phyloP scores from a whole-genome alignment of 1,284 basidiomycete species.

The Schizopora paradoxa region DNA sequence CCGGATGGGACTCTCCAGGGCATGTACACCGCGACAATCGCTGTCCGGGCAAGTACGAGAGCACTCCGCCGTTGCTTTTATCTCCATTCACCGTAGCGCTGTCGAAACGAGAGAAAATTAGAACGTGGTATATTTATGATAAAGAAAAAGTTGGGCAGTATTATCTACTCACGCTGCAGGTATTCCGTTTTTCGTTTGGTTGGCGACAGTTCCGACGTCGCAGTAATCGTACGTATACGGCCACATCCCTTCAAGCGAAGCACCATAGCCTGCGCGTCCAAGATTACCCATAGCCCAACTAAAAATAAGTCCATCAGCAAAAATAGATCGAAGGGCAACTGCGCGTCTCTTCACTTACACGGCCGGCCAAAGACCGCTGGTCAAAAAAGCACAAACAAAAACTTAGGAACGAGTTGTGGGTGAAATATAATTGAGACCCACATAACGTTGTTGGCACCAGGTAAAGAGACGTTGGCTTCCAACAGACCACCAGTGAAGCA shows the following conservation, averaged over 20 bases:
- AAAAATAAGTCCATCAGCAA: not conserved
- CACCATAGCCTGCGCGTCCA: conserved; percentile 31
- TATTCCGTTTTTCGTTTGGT: conserved; percentile 39
- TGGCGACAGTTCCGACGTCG: conserved; percentile 54
- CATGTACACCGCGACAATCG: conserved; percentile 80
- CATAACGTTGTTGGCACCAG: not conserved
- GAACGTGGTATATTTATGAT: not conserved
- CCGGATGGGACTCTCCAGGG: conserved; percentile 72
- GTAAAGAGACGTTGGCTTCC: conserved; percentile 18
- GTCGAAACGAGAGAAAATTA: not conserved
- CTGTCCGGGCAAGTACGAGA: conserved; percentile 74
- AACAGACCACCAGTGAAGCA: conserved; percentile 49
- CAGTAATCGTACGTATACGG: conserved; percentile 48
- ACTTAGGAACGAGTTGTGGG: conserved; percentile 36
- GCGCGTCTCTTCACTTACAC: conserved; percentile 18
- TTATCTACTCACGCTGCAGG: conserved; percentile 28
- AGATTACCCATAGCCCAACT: conserved; percentile 59
- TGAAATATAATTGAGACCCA: not conserved
- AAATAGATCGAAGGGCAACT: conserved; percentile 16
- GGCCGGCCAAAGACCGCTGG: conserved; percentile 45
- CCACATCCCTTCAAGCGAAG: conserved; percentile 30
- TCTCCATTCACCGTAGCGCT: conserved; percentile 36
- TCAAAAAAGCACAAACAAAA: not conserved
- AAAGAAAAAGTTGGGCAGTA: conserved; percentile 1
- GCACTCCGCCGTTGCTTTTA: conserved; percentile 26